These are phyloP conservation scores for Emergomyces orientalis DNA, from an alignment of 2,329 filamentous ascomycete species.

Conservation along the genomic window DNA sequence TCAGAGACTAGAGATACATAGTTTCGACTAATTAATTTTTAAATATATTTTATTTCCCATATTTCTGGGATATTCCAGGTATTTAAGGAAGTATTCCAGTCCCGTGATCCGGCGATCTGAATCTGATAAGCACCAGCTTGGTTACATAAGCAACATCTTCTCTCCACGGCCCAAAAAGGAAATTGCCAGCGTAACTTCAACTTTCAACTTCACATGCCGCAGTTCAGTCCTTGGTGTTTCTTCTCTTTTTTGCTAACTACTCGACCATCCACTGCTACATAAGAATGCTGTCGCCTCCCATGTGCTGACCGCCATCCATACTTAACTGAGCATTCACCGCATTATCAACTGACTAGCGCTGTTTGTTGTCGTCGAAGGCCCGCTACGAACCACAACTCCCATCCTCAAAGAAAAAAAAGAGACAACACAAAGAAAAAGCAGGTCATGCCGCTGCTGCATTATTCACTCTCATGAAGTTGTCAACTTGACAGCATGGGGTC, in stretches of 20 bases:
- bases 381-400: background rate
- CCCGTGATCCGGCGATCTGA: too few relatives aligned
- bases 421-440: background rate
- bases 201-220: background rate
- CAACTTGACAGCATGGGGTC: constrained; percentile 17
- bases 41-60: too few relatives aligned
- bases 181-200: background rate
- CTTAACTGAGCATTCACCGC: background rate
- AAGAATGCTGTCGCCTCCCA: background rate
- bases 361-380: background rate
- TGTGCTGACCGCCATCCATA: background rate
- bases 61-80: too few relatives aligned
- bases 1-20: too few relatives aligned
- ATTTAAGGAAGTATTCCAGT: too few relatives aligned
- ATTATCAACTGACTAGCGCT: background rate
- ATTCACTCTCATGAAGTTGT: constrained; percentile 8
- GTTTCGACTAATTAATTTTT: background rate
- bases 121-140: too few relatives aligned
- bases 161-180: background rate
- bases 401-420: background rate
- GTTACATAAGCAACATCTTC: background rate
- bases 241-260: too few relatives aligned
- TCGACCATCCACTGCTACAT: background rate
- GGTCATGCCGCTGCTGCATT: background rate
- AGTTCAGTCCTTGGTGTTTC: background rate